These are phyloP conservation scores for Petasospora rhodanensis DNA, from an alignment of 1,139 yeast genomes.

Conservation along the genomic window DNA sequence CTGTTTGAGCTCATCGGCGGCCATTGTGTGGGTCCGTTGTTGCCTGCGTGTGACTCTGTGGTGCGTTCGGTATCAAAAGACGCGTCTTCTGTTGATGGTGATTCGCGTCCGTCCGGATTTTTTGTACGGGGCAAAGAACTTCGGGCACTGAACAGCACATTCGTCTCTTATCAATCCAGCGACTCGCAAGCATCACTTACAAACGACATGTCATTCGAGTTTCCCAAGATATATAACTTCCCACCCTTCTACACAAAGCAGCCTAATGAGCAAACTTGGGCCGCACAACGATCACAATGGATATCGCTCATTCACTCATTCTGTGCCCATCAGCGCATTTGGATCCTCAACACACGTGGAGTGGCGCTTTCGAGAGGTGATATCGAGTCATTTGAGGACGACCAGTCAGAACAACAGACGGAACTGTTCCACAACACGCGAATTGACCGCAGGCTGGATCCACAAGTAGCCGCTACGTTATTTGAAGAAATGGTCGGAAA, in stretches of 20 bases:
- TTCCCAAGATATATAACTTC: constrained; percentile 76
- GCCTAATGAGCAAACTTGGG: constrained; percentile 74
- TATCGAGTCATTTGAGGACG: constrained; percentile 15
- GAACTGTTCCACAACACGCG: constrained; percentile 24
- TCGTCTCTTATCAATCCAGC: not conserved
- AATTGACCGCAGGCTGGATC: constrained; percentile 40
- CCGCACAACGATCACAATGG: constrained; percentile 67
- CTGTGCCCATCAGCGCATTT: constrained; percentile 53
- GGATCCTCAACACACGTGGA: constrained; percentile 42
- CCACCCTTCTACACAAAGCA: constrained; percentile 93
- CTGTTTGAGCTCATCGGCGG: constrained; percentile 1
- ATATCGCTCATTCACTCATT: constrained; percentile 48
- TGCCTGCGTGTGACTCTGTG: no score
- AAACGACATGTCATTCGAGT: constrained; percentile 26
- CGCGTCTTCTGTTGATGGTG: no score
- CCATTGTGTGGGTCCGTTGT: constrained; percentile 1
- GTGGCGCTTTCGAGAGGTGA: constrained; percentile 28
- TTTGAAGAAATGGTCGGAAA: constrained; percentile 53
- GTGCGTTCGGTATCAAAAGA: no score
- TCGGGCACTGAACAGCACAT: not conserved
- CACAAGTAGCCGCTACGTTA: constrained; percentile 52
- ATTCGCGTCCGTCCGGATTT: no score
- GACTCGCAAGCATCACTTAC: not conserved
- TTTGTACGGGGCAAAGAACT: no score
- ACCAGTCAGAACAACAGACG: constrained; percentile 24